Conservation (phyloP, 108 stramenopile species). For the Asterionellopsis glacialis region DNA sequence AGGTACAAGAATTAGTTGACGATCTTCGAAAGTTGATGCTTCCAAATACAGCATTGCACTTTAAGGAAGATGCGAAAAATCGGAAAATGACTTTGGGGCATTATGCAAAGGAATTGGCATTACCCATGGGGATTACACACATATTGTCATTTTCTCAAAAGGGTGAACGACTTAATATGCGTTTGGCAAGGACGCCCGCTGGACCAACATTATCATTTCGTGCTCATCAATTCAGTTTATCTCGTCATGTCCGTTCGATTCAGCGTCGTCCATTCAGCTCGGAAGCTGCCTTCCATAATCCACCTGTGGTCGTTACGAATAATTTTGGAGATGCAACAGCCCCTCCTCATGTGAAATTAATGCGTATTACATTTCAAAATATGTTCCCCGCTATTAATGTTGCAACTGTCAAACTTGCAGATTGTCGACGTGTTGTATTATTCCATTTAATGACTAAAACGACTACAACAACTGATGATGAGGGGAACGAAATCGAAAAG, state of each 20-base stretch:
- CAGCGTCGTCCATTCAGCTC: constrained; percentile 82
- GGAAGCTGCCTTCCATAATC: constrained; percentile 48
- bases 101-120: constrained; percentile 75
- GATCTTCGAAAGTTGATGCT: constrained; percentile 93
- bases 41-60: constrained; percentile 93
- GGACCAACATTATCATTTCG: constrained; percentile 96
- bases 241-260: constrained; percentile 74
- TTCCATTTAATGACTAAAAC: constrained; percentile 62
- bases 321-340: constrained; percentile 93
- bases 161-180: constrained; percentile 60
- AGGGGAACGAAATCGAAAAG: constrained; percentile 23
- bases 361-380: constrained; percentile 97
- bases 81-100: constrained; percentile 63
- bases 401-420: constrained; percentile 81
- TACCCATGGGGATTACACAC: constrained; percentile 91
- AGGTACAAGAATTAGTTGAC: constrained; percentile 77
- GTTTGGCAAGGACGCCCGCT: constrained; percentile 85
- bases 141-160: constrained; percentile 90
- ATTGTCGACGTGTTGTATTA: constrained; percentile 95
- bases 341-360: constrained; percentile 89
- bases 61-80: constrained; percentile 86
- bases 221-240: constrained; percentile 80
- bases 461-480: constrained; percentile 4
- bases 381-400: constrained; percentile 99
- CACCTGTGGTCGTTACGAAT: constrained; percentile 97